These are phyloP conservation scores for Periconia digitata DNA, from an alignment of 2,329 filamentous ascomycete species.

Conservation along the genomic window DNA sequence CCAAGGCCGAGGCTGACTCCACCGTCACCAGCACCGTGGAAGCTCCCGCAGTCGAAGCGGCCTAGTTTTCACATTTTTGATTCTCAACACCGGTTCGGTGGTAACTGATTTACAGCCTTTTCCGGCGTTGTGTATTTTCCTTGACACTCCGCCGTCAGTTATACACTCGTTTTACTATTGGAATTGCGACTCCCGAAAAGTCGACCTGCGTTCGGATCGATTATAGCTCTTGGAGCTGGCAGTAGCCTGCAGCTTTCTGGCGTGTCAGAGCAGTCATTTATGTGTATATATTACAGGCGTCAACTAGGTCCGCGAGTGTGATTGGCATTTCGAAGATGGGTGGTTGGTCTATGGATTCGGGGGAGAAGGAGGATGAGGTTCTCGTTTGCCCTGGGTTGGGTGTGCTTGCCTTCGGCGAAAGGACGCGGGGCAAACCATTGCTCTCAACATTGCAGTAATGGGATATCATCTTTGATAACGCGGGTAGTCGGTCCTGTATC, in stretches of 20 bases:
- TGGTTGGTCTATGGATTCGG: not conserved
- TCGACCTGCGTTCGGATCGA: not conserved
- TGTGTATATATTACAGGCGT: not conserved
- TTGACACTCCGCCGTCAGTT: not conserved
- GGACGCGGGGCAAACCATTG: not conserved
- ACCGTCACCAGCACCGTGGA: slow-evolving; percentile 13
- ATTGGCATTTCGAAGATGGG: not conserved
- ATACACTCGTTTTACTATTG: not conserved
- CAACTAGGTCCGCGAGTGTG: not conserved
- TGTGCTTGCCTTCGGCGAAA: not conserved
- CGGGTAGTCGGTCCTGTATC: not conserved
- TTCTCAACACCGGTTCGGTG: not conserved
- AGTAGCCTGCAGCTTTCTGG: not conserved
- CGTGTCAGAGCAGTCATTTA: not conserved
- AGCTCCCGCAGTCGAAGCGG: slow-evolving; percentile 11
- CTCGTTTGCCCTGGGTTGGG: not conserved
- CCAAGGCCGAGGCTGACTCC: slow-evolving; percentile 16
- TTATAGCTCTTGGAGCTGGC: not conserved
- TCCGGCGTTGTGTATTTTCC: not conserved
- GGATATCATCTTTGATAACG: not conserved
- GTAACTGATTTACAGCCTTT: not conserved
- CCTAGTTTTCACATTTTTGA: slow-evolving; percentile 1
- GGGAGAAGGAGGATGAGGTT: not conserved
- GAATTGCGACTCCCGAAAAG: not conserved
- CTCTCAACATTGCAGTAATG: not conserved